Evolutionary conservation across 1,139 yeast species (phyloP).

Genomic region (Torulaspora globosa): DNA sequence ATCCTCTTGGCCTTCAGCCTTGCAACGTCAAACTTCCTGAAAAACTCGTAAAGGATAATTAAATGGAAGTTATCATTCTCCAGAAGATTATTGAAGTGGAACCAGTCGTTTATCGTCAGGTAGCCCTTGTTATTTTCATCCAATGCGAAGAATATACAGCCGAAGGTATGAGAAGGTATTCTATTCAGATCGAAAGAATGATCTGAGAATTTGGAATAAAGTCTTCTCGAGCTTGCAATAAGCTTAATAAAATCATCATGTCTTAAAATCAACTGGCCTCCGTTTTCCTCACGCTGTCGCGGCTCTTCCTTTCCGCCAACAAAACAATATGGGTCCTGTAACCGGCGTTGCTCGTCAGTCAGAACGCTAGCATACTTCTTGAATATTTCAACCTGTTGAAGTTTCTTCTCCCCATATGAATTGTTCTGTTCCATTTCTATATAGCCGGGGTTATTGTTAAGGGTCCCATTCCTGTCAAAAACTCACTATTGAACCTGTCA

Average conservation of each 20-base stretch:
- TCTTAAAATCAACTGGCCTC: slow-evolving; percentile 35
- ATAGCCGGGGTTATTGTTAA: slow-evolving; percentile 9
- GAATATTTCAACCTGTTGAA: slow-evolving; percentile 41
- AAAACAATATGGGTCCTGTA: slow-evolving; percentile 14
- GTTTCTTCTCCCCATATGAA: slow-evolving; percentile 38
- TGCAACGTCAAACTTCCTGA: slow-evolving; percentile 40
- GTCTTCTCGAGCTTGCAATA: slow-evolving; percentile 36
- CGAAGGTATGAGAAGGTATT: slow-evolving; percentile 39
- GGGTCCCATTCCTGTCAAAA: slow-evolving; percentile 10
- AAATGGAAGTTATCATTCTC: slow-evolving; percentile 56
- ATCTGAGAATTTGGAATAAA: slow-evolving; percentile 35
- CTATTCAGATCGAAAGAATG: slow-evolving; percentile 36
- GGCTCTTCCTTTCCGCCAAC: slow-evolving; percentile 8
- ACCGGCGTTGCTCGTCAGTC: slow-evolving; percentile 14
- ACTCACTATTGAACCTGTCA: not conserved
- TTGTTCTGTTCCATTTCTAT: slow-evolving; percentile 39
- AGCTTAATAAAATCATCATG: slow-evolving; percentile 38
- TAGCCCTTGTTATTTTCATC: slow-evolving; percentile 62
- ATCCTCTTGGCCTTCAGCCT: slow-evolving; percentile 15
- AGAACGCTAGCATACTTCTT: slow-evolving; percentile 35
- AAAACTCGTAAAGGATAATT: slow-evolving; percentile 51
- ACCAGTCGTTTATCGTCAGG: slow-evolving; percentile 57
- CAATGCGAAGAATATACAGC: slow-evolving; percentile 59
- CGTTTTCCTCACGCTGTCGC: slow-evolving; percentile 4
- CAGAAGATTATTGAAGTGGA: slow-evolving; percentile 52